Percentiles rank a stretch among this genome's conserved stretches.
Evolutionary conservation across 495 filamentous ascomycete genomes (phyloP).

Genomic region (Evernia prunastri): DNA sequence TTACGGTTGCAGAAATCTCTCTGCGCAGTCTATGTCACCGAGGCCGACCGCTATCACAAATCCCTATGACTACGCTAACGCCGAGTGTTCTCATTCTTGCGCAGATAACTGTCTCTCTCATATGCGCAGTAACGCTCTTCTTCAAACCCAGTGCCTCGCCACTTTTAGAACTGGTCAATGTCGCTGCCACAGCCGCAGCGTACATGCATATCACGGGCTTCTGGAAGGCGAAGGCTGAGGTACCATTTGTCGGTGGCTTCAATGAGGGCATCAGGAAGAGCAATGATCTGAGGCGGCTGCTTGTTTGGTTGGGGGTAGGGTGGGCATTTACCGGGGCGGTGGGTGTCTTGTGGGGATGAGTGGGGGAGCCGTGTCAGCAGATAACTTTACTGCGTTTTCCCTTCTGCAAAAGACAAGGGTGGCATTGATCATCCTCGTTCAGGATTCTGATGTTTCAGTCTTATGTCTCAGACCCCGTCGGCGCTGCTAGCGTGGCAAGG

Average conservation of each 20-base stretch:
- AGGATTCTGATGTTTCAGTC: background rate
- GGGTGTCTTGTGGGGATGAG: background rate
- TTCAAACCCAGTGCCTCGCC: background rate
- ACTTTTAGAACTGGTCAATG: background rate
- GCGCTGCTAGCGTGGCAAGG: background rate
- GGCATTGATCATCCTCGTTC: background rate
- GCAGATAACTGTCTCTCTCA: background rate
- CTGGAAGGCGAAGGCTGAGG: conserved; percentile 31
- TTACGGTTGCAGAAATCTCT: background rate
- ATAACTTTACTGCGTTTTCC: background rate
- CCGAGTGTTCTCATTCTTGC: background rate
- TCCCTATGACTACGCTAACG: background rate
- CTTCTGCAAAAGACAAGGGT: background rate
- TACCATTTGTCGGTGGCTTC: conserved; percentile 34
- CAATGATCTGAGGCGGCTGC: conserved; percentile 10
- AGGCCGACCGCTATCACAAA: background rate
- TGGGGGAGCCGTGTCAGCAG: background rate
- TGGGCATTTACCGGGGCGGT: background rate
- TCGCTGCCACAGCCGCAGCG: background rate
- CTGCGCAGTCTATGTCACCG: background rate
- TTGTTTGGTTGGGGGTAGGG: background rate
- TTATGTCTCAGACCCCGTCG: background rate
- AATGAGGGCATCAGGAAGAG: conserved; percentile 34
- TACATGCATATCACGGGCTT: conserved; percentile 28
- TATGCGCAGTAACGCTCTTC: background rate